These are phyloP conservation scores for Candida awuae DNA, from an alignment of 805 yeast genomes.

Conservation along the genomic window DNA sequence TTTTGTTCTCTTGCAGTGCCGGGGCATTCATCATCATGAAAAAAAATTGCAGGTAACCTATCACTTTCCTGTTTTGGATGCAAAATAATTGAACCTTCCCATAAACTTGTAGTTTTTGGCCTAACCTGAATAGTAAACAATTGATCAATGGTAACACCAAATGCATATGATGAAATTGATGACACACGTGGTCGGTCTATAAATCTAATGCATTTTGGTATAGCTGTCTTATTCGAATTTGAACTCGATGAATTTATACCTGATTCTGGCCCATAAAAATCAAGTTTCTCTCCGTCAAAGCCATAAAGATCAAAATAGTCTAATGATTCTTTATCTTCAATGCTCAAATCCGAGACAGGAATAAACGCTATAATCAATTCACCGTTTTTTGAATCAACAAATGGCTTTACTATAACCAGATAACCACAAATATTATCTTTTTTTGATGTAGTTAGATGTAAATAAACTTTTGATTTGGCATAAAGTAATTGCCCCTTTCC, in stretches of 20 bases:
- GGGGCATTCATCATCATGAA: conserved; percentile 84
- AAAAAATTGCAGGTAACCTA: conserved; percentile 75
- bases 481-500: conserved; percentile 42
- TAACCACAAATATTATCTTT: conserved; percentile 78
- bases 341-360: conserved; percentile 41
- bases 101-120: conserved; percentile 78
- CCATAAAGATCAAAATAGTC: conserved; percentile 33
- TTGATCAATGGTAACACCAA: conserved; percentile 50
- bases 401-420: conserved; percentile 53
- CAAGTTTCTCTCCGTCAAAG: conserved; percentile 29
- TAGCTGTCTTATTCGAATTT: conserved; percentile 14
- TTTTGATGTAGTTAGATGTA: conserved; percentile 72
- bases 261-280: conserved; percentile 16
- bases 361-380: conserved; percentile 62
- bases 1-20: conserved; percentile 61
- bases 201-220: conserved; percentile 25
- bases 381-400: conserved; percentile 37
- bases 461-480: conserved; percentile 63
- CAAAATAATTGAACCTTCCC: conserved; percentile 82
- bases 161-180: conserved; percentile 56
- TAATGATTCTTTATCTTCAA: conserved; percentile 23
- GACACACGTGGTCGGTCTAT: conserved; percentile 47
- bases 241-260: conserved; percentile 10
- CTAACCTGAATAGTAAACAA: conserved; percentile 77
- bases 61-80: conserved; percentile 55